Conservation (phyloP, 352 stramenopile genomes). For the Pythium rhizo-oryzae region DNA sequence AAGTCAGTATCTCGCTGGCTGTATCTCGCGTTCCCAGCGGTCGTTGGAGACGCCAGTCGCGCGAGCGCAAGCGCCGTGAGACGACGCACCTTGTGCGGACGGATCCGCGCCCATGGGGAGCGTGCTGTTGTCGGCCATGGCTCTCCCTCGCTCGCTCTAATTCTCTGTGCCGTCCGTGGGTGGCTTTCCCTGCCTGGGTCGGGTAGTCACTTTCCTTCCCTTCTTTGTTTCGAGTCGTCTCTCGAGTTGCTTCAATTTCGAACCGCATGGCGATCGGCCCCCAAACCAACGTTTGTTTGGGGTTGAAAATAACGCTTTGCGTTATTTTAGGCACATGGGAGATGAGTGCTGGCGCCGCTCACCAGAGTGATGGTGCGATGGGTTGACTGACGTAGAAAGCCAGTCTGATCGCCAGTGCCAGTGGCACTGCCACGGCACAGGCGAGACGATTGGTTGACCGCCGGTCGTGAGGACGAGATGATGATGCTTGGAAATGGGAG, state of each 20-base stretch:
- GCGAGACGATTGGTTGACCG: neutral
- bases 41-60: neutral
- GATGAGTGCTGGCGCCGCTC: neutral
- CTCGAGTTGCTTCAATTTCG: conserved; percentile 29
- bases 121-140: conserved; percentile 30
- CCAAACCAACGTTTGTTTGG: conserved; percentile 14
- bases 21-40: too few relatives aligned
- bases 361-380: conserved; percentile 2
- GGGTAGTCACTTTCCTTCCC: conserved; percentile 7
- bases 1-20: neutral
- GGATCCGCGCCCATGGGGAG: conserved; percentile 5
- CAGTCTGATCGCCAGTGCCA: conserved; percentile 11
- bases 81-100: conserved; percentile 16
- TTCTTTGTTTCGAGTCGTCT: conserved; percentile 7
- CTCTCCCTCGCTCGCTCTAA: neutral
- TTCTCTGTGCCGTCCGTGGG: neutral
- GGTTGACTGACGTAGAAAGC: conserved; percentile 5
- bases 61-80: neutral
- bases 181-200: neutral
- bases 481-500: neutral
- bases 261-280: conserved; percentile 12
- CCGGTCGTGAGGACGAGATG: neutral
- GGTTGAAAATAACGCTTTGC: neutral
- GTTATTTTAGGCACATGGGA: conserved; percentile 1
- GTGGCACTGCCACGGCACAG: too few relatives aligned